Conservation (phyloP, 2,329 filamentous ascomycete species). For the Fusarium illudens region DNA sequence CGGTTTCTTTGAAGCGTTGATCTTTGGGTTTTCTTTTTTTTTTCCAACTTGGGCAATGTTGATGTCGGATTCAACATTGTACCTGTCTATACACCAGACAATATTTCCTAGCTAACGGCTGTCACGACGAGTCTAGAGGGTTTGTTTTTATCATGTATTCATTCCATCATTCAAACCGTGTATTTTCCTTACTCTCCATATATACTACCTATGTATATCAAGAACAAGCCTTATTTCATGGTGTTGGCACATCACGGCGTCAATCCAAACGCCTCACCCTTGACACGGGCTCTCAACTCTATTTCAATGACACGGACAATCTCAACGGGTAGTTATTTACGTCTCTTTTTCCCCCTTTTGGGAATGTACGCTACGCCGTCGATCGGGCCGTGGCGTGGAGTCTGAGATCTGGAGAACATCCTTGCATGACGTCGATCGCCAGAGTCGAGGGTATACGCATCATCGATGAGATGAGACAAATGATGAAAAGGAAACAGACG, state of each 20-base stretch:
- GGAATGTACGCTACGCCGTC: constrained; percentile 9
- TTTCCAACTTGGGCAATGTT: neutral
- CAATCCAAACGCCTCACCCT: neutral
- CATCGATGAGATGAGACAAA: constrained; percentile 24
- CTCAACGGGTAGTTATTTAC: neutral
- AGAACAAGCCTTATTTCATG: neutral
- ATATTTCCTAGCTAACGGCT: constrained; percentile 32
- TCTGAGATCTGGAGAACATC: constrained; percentile 5
- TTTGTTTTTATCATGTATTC: neutral
- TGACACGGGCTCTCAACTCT: neutral
- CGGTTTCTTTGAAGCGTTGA: constrained; percentile 21
- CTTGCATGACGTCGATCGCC: constrained; percentile 31
- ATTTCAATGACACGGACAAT: neutral
- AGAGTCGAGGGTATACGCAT: constrained; percentile 27
- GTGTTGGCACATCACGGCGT: neutral
- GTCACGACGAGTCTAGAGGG: constrained; percentile 28
- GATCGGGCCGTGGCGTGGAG: constrained; percentile 6
- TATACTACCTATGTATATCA: neutral
- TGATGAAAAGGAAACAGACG: neutral
- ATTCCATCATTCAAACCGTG: neutral
- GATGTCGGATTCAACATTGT: constrained; percentile 11
- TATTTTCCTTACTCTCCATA: neutral
- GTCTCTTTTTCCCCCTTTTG: constrained; percentile 6
- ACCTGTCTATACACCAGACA: constrained; percentile 33
- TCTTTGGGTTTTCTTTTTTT: constrained; percentile 7